A percentile compares a stretch with the other conserved stretches of the same genome.
Evolutionary conservation across 768 basidiomycete genomes (phyloP).

Genomic region (Clitopilus hobsonii): DNA sequence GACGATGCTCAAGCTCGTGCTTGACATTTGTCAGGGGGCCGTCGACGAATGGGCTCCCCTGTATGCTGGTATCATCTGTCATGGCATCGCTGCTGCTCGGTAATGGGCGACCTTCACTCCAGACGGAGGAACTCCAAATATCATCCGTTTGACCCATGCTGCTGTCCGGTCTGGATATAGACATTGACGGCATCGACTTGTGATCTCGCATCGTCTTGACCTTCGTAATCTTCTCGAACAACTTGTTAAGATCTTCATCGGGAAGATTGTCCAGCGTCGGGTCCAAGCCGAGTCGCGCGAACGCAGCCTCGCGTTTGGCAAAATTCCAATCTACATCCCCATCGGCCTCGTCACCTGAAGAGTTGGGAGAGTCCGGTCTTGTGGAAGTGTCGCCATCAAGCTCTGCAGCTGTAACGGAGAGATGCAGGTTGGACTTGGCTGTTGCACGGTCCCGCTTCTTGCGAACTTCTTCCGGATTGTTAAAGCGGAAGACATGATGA

Average conservation of each 20-base stretch:
- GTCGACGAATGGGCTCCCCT: conserved; percentile 63
- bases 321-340: conserved; percentile 93
- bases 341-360: conserved; percentile 55
- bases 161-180: conserved; percentile 82
- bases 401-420: conserved; percentile 63
- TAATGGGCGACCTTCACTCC: conserved; percentile 22
- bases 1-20: conserved; percentile 67
- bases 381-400: conserved; percentile 57
- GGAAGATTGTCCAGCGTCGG: conserved; percentile 89
- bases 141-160: conserved; percentile 85
- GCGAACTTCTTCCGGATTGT: conserved; percentile 91
- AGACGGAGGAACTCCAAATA: conserved; percentile 72
- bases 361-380: conserved; percentile 75
- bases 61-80: conserved; percentile 85
- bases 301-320: conserved; percentile 90
- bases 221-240: conserved; percentile 92
- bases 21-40: conserved; percentile 68
- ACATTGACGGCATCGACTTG: conserved; percentile 45
- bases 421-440: conserved; percentile 62
- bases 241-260: conserved; percentile 90
- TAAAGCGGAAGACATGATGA: conserved; percentile 97
- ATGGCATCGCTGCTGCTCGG: conserved; percentile 72
- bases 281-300: conserved; percentile 81
- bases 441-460: conserved; percentile 83
- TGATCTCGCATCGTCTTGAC: conserved; percentile 86